Conservation (phyloP, 345 rosid genomes). For the Nasturtium officinale region DNA sequence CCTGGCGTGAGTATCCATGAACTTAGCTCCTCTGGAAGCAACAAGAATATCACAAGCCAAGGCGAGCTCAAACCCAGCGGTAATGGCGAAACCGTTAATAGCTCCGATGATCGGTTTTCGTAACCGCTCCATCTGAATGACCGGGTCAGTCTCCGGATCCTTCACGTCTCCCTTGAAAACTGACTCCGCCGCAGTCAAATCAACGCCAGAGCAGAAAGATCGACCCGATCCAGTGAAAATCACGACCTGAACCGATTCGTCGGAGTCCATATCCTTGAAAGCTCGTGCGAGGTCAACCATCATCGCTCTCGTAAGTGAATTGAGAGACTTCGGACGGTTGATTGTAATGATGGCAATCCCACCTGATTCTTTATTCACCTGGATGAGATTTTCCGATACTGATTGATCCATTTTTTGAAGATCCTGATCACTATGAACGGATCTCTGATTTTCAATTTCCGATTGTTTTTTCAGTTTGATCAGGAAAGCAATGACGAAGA, state of each 20-base stretch:
- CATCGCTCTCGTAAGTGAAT: slow-evolving; percentile 79
- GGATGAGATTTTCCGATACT: slow-evolving; percentile 51
- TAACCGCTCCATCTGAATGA: slow-evolving; percentile 80
- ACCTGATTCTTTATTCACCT: slow-evolving; percentile 54
- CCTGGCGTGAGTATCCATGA: slow-evolving; percentile 93
- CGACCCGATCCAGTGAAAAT: slow-evolving; percentile 77
- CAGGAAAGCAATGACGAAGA: slow-evolving; percentile 22
- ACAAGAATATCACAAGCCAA: slow-evolving; percentile 86
- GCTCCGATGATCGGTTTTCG: slow-evolving; percentile 87
- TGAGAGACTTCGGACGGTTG: slow-evolving; percentile 91
- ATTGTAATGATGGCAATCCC: slow-evolving; percentile 76
- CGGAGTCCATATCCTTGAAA: slow-evolving; percentile 57
- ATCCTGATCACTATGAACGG: slow-evolving; percentile 11
- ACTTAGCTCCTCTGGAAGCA: slow-evolving; percentile 75
- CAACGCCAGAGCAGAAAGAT: slow-evolving; percentile 90
- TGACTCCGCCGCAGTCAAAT: slow-evolving; percentile 79
- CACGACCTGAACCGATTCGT: slow-evolving; percentile 63
- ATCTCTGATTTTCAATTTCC: neutral
- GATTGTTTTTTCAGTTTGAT: neutral
- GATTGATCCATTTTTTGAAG: slow-evolving; percentile 44
- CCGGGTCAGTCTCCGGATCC: slow-evolving; percentile 71
- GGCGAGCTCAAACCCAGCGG: slow-evolving; percentile 90
- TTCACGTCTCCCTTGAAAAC: slow-evolving; percentile 95
- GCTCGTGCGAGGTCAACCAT: slow-evolving; percentile 67
- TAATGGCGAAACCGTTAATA: slow-evolving; percentile 79